Percentiles rank a stretch among this genome's conserved stretches.
Evolutionary conservation across 2,329 filamentous ascomycete species (phyloP).

Genomic region (Pseudocercospora cruenta): DNA sequence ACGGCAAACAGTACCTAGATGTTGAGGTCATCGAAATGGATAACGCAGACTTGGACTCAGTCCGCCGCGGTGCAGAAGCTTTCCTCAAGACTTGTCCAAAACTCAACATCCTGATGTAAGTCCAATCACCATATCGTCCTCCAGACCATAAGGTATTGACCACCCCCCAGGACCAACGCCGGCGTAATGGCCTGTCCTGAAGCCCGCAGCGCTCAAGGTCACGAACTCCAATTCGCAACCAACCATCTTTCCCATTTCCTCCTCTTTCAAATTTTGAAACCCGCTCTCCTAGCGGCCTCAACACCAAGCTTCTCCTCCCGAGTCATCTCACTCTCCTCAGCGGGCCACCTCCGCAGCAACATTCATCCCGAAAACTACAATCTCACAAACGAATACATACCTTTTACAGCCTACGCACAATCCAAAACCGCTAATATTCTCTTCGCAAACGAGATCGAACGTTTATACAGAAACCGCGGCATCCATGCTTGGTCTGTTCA

Average conservation of each 20-base stretch:
- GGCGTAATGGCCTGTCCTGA: constrained; percentile 18
- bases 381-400: constrained; percentile 26
- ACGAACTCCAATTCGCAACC: constrained; percentile 55
- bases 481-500: constrained; percentile 53
- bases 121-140: too few species aligned
- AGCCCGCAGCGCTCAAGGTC: constrained; percentile 22
- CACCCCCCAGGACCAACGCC: constrained; percentile 2
- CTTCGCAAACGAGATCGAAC: constrained; percentile 56
- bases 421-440: constrained; percentile 57
- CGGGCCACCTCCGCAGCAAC: constrained; percentile 44
- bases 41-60: constrained; percentile 33
- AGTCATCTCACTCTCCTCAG: constrained; percentile 51
- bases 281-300: constrained; percentile 40
- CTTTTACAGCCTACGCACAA: constrained; percentile 48
- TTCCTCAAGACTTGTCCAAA: constrained; percentile 11
- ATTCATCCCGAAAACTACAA: constrained; percentile 41
- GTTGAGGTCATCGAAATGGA: constrained; percentile 27
- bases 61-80: constrained; percentile 35
- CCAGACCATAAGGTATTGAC: too few species aligned
- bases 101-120: too few species aligned
- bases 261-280: constrained; percentile 56
- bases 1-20: neutral
- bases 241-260: constrained; percentile 60
- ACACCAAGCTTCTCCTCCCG: constrained; percentile 39
- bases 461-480: constrained; percentile 49